Evolutionary conservation across 352 stramenopile species (phyloP).

Genomic region (Sclerospora graminicola): DNA sequence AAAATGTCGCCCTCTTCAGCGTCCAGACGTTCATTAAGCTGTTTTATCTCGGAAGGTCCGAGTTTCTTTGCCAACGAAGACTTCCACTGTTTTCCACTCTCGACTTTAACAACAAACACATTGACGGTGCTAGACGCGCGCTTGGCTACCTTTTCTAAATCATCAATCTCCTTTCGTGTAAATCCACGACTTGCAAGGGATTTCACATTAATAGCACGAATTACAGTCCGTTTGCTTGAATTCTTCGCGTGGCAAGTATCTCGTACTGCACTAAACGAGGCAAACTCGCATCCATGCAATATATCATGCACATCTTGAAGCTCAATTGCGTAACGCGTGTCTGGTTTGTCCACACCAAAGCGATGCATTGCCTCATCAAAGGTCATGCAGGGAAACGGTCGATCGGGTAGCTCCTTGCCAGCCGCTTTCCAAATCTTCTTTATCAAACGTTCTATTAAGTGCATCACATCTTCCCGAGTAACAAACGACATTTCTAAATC

Average conservation of each 20-base stretch:
- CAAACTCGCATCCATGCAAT: constrained; percentile 30
- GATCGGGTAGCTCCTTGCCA: constrained; percentile 27
- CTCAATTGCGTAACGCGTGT: constrained; percentile 70
- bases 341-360: constrained; percentile 80
- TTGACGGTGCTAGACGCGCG: constrained; percentile 20
- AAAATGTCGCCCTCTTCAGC: constrained; percentile 60
- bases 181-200: constrained; percentile 37
- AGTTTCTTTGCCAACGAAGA: constrained; percentile 62
- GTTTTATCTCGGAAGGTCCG: constrained; percentile 28
- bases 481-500: constrained; percentile 88
- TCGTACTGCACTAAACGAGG: constrained; percentile 32
- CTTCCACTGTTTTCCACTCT: constrained; percentile 50
- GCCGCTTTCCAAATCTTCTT: constrained; percentile 51
- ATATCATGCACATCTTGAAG: constrained; percentile 44
- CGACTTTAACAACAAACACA: constrained; percentile 57
- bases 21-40: constrained; percentile 35
- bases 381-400: constrained; percentile 49
- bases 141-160: constrained; percentile 46
- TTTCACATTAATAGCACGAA: constrained; percentile 72
- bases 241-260: constrained; percentile 9
- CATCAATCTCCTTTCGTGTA: constrained; percentile 65
- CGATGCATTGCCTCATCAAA: constrained; percentile 72
- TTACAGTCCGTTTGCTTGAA: constrained; percentile 21
- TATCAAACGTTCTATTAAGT: constrained; percentile 63
- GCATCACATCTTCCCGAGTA: constrained; percentile 60